Evolutionary conservation across 148 eudicot genomes (phyloP).

Genomic region (Simmondsia chinensis): DNA sequence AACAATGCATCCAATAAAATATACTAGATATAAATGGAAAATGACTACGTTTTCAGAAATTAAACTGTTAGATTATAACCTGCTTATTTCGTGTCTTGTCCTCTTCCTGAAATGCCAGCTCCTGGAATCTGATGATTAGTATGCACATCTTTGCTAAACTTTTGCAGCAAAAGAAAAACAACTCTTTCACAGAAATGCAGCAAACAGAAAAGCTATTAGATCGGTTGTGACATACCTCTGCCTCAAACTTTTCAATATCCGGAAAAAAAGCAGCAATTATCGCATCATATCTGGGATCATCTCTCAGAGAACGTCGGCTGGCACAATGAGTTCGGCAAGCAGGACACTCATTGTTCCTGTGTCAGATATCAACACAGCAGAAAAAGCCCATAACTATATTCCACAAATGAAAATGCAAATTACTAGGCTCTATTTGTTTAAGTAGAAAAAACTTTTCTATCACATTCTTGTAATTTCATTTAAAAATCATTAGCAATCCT

Average conservation of each 20-base stretch:
- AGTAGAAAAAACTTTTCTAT: too few species aligned
- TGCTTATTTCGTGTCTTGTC: conserved; percentile 36
- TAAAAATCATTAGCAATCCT: too few species aligned
- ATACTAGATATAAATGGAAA: background rate
- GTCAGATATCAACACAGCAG: conserved; percentile 1
- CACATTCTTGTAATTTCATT: too few species aligned
- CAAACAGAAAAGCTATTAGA: background rate
- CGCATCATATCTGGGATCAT: conserved; percentile 40
- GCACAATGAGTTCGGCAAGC: conserved; percentile 58
- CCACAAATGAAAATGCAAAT: too few species aligned
- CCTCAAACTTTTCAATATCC: conserved; percentile 42
- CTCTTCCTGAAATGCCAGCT: conserved; percentile 32
- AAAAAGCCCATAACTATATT: background rate
- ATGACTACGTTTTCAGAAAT: background rate
- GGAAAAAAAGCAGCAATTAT: conserved; percentile 36
- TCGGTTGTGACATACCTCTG: conserved; percentile 21
- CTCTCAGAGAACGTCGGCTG: conserved; percentile 53
- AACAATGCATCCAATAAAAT: background rate
- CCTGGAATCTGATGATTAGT: conserved; percentile 26
- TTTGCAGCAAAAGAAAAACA: background rate
- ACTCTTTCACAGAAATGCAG: background rate
- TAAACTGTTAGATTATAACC: conserved; percentile 12
- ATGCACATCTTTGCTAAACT: background rate
- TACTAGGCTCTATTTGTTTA: too few species aligned
- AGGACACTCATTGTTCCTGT: conserved; percentile 49